Base-by-base conservation (phyloP, 1,284 basidiomycete species). In the Boletus smithii region DNA sequence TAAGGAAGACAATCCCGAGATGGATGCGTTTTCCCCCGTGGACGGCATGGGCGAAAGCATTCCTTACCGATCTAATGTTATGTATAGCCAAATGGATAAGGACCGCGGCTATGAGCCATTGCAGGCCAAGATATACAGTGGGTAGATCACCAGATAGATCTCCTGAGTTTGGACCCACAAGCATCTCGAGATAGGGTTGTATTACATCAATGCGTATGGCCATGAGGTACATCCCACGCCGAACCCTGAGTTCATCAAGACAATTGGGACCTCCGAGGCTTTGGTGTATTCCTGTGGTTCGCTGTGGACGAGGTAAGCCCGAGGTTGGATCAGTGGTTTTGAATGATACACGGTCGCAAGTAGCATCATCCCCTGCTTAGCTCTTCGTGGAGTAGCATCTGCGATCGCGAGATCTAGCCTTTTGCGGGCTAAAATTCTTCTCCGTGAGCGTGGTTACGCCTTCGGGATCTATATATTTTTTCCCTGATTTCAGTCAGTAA, bases 191-290 rank as follows among this genome's bases (percentile, higher is more conserved):
- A 38, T 57, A 88, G 85, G 87, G 42, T 69, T 98, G 33, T 91
- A 88, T 63, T 98, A 98, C 69, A 93, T 98, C 69, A 97, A 97
- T 64, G 82, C 87, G 3, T 95, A 93, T 57, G 92, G 91, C 3
- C 85, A 85, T 66, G 91, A 95, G 69, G 88, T 97, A 42, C 86
- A 89, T 60, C 94, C 94, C 7, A 75, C 81, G 20, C 92, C 94
- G 0, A 95, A 95, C 62, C 79, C 83, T 1, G 88, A 90, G 35
- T 93, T 88, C 61, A 63, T 97, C 22, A 68, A 79, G 5, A 79
- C 80, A 30, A 70, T 97, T 3, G 67, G 69, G 1, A 69, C 76
- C n/a, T 79, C 79, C 46, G 80, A 87, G 54, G 75, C 88, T 2
- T 70, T 97, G 26, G 82, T 97, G 4, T 97, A 95, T 67, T 93